Evolutionary conservation across 2,329 filamentous ascomycete genomes (phyloP).

Genomic region (Botryotinia globosa): DNA sequence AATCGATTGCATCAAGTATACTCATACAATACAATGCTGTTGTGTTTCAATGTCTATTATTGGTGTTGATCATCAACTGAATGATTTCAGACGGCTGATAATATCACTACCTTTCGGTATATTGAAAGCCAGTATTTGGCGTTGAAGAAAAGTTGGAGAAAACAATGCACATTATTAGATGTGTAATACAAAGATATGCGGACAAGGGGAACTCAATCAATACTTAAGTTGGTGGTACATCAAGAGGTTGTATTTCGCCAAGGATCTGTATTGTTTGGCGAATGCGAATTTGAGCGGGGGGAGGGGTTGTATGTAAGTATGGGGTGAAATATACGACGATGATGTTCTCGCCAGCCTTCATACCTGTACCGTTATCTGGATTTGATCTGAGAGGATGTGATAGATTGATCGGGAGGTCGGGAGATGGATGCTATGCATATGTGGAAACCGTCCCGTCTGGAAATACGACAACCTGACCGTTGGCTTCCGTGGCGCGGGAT

Average conservation of each 20-base stretch:
- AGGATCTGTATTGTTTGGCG: constrained; percentile 2
- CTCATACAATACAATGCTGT: background rate
- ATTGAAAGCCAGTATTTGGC: background rate
- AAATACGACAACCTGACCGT: background rate
- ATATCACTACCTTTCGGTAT: background rate
- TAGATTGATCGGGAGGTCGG: background rate
- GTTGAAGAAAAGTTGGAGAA: constrained; percentile 5
- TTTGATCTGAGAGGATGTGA: constrained; percentile 6
- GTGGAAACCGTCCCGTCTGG: constrained; percentile 2
- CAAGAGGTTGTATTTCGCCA: constrained; percentile 10
- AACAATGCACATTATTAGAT: background rate
- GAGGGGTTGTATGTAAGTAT: constrained; percentile 11
- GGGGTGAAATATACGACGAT: background rate
- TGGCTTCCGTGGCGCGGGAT: constrained; percentile 2
- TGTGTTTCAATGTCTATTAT: constrained; percentile 2
- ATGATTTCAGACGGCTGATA: background rate
- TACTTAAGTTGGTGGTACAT: constrained; percentile 2
- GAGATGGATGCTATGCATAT: background rate
- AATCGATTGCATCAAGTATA: constrained; percentile 3
- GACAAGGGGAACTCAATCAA: constrained; percentile 1
- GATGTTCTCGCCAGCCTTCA: constrained; percentile 3
- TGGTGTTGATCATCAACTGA: constrained; percentile 1
- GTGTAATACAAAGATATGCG: background rate
- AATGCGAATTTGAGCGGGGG: constrained; percentile 4
- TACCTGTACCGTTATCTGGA: background rate